Base-by-base conservation (phyloP, 2,329 filamentous ascomycete genomes). In the Aspergillus brasiliensis region DNA sequence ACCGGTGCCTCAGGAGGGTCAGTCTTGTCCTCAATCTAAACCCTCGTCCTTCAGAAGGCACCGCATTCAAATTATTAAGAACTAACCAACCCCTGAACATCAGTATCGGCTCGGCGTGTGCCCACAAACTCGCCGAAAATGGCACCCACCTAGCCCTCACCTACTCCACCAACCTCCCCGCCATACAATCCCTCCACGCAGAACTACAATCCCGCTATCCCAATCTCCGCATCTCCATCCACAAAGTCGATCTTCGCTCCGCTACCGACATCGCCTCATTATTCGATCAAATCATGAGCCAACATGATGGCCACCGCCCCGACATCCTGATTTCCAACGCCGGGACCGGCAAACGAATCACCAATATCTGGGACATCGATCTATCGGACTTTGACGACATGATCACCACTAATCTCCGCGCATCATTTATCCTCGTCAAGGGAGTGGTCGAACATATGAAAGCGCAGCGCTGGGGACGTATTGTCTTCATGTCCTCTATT, bases 271-370 rank as follows among this genome's bases (percentile, higher is more conserved):
- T 88, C 34, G 73, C 81, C 46, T 69, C 72, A 3, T 79, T 89
- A 64, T 87, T 86, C 59, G 65, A 77, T 10, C 81, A 86, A 57
- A 83, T 89, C 47, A 74, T 80, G 49, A 67, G 73, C 0, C 69
- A 82, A 53, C 86, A 89, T 68, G 78, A 89, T 68, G 78, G 77
- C 10, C 78, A 83, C 57, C 78, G 79, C 1, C 84, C 86, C 0
- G 85, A 89, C 66, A 88, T 91, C 17, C 76, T 90, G 2, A 73
- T 91, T 23, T 84, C 83, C 10, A 91, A 91, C 67, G 88, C 88
- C 1, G 88, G 87, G 0, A 82, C 88, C 64, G 87, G 87, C 34
- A 86, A 86, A 68, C 80, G 86, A 17, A 83, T 87, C 58, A 71
- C 77, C 0, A 73, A 80, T 23, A 79, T 86, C 52, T 78, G 81